Percentiles rank a stretch among this genome's conserved stretches.
Conservation (phyloP, 2,329 filamentous ascomycete genomes). For the Exophiala dermatitidis region DNA sequence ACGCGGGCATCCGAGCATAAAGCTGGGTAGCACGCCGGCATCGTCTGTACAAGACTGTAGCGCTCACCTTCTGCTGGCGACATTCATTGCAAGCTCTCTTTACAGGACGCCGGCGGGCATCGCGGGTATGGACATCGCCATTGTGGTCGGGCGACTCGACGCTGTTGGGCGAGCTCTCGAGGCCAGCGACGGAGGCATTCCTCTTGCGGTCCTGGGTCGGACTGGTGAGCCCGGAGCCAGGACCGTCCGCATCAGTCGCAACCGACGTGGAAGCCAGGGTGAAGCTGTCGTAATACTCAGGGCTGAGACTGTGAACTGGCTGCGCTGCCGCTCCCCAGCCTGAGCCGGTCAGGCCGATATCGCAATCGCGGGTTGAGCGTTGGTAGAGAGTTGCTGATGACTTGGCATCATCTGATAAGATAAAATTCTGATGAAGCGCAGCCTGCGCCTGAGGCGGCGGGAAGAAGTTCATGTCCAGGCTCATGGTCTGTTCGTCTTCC, state of each 20-base stretch:
- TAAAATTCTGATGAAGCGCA: not conserved
- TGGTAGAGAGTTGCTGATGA: not conserved
- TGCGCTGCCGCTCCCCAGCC: conserved; percentile 10
- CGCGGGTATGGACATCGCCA: conserved; percentile 38
- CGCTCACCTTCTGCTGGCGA: conserved; percentile 59
- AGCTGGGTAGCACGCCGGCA: no score
- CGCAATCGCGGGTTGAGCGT: conserved; percentile 5
- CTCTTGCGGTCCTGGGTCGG: conserved; percentile 35
- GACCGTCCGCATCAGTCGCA: conserved; percentile 16
- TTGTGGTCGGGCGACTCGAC: conserved; percentile 31
- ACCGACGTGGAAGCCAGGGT: conserved; percentile 24
- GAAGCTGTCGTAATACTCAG: conserved; percentile 14
- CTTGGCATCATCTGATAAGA: conserved; percentile 22
- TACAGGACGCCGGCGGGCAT: conserved; percentile 40
- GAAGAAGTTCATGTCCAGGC: not conserved
- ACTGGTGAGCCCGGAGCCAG: conserved; percentile 26
- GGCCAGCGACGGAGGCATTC: conserved; percentile 37
- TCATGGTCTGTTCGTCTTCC: not conserved
- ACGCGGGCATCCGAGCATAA: no score
- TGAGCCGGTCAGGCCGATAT: conserved; percentile 17
- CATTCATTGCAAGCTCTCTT: conserved; percentile 64
- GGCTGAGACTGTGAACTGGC: not conserved
- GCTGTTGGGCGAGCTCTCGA: conserved; percentile 44
- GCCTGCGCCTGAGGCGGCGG: not conserved
- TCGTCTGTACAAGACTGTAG: not conserved